Percentiles rank a stretch among this genome's conserved stretches.
phyloP scores from a whole-genome alignment of 352 stramenopile genomes.

The Phytophthora rubi region DNA sequence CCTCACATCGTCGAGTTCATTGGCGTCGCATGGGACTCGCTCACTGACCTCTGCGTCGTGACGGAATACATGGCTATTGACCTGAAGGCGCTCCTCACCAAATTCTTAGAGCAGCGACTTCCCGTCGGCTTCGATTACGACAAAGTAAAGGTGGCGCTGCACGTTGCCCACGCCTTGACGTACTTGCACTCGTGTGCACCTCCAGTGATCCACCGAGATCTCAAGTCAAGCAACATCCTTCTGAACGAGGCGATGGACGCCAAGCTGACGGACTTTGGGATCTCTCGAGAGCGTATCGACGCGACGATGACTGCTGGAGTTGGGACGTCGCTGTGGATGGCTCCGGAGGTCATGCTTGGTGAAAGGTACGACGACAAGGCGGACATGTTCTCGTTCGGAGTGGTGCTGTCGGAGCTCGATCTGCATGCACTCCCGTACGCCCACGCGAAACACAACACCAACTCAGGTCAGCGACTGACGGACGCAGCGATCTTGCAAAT shows the following conservation, averaged over 20 bases:
- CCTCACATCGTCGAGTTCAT: conserved; percentile 51
- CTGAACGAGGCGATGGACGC: conserved; percentile 31
- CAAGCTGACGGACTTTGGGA: conserved; percentile 40
- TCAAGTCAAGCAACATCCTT: conserved; percentile 37
- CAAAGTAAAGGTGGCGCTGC: conserved; percentile 36
- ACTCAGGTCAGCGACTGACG: conserved; percentile 19
- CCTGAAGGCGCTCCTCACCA: conserved; percentile 35
- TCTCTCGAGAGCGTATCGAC: conserved; percentile 34
- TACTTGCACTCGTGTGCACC: conserved; percentile 46
- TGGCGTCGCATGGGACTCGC: conserved; percentile 52
- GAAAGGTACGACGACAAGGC: conserved; percentile 46
- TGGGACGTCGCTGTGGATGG: conserved; percentile 44
- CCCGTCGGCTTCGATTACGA: conserved; percentile 31
- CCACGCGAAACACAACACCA: conserved; percentile 27
- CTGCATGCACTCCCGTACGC: conserved; percentile 31
- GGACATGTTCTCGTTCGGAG: conserved; percentile 47
- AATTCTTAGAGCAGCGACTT: conserved; percentile 33
- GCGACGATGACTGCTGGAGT: conserved; percentile 40
- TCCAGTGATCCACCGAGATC: conserved; percentile 28
- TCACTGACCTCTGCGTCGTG: conserved; percentile 44
- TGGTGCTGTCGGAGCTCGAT: conserved; percentile 46
- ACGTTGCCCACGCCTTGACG: conserved; percentile 37
- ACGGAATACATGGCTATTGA: conserved; percentile 56
- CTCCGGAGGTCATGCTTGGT: conserved; percentile 41
- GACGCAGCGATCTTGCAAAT: conserved; percentile 52